Evolutionary conservation across 768 basidiomycete species (phyloP).

Genomic region (Tulasnella sp.): DNA sequence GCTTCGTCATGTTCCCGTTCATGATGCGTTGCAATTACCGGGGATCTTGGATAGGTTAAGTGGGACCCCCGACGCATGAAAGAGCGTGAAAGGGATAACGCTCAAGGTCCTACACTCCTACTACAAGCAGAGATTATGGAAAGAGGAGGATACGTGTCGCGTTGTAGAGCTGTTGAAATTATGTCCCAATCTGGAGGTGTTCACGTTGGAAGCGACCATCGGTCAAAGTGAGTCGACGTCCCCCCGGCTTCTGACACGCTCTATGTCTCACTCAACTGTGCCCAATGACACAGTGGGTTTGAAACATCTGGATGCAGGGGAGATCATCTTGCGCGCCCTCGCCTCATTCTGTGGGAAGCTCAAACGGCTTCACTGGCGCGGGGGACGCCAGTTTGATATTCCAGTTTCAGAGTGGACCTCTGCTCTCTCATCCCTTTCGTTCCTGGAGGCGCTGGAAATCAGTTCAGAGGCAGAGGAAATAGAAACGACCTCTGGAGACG

Average conservation of each 20-base stretch:
- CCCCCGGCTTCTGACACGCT: neutral
- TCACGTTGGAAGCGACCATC: neutral
- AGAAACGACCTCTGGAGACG: neutral
- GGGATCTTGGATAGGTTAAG: neutral
- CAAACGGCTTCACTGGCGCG: neutral
- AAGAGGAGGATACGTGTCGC: neutral
- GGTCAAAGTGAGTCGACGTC: neutral
- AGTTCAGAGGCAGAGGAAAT: neutral
- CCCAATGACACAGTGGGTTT: neutral
- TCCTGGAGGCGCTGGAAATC: neutral
- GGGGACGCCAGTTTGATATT: neutral
- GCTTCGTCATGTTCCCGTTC: neutral
- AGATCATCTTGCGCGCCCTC: neutral
- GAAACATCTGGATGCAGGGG: neutral
- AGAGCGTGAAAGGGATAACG: neutral
- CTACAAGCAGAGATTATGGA: neutral
- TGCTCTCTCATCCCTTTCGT: neutral
- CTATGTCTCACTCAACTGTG: too few relatives aligned
- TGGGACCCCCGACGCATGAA: neutral
- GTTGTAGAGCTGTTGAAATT: neutral
- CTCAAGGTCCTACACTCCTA: neutral
- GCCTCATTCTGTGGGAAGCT: neutral
- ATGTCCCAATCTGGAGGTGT: neutral
- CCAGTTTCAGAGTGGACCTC: neutral
- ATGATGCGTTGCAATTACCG: neutral